A percentile compares a stretch with the other conserved stretches of the same genome.
Conservation (phyloP, 169 alveolate genomes). For the Plasmodium berghei region DNA sequence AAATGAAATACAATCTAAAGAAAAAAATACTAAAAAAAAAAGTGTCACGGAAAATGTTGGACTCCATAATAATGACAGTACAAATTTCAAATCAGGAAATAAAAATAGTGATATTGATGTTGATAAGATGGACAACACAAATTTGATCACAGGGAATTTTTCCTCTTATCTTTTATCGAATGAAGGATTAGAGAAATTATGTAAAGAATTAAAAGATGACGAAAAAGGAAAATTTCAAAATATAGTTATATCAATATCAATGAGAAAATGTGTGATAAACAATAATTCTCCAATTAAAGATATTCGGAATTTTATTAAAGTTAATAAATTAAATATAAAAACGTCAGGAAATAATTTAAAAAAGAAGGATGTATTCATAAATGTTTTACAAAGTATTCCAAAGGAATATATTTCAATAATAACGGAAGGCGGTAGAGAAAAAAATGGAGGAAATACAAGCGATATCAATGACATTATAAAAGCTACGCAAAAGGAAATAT, state of each 20-base stretch:
- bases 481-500: background rate
- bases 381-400: slow-evolving; percentile 80
- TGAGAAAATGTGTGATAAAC: slow-evolving; percentile 78
- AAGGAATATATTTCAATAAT: slow-evolving; percentile 55
- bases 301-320: slow-evolving; percentile 83
- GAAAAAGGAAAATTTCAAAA: slow-evolving; percentile 13
- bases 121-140: background rate
- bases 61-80: background rate
- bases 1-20: background rate
- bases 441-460: background rate
- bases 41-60: background rate
- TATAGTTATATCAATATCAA: slow-evolving; percentile 28
- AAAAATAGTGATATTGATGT: background rate
- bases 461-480: background rate
- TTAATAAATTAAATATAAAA: slow-evolving; percentile 82
- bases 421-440: background rate
- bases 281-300: slow-evolving; percentile 81
- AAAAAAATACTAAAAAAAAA: background rate
- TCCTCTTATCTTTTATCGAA: slow-evolving; percentile 24
- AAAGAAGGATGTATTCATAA: slow-evolving; percentile 79
- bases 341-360: slow-evolving; percentile 85
- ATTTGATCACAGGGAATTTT: background rate
- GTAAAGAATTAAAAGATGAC: slow-evolving; percentile 47
- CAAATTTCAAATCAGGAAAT: background rate
- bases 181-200: slow-evolving; percentile 40